Percentiles rank a stretch among this genome's conserved stretches.
Conservation (phyloP, 805 yeast genomes). For the Metschnikowia gruessii region DNA sequence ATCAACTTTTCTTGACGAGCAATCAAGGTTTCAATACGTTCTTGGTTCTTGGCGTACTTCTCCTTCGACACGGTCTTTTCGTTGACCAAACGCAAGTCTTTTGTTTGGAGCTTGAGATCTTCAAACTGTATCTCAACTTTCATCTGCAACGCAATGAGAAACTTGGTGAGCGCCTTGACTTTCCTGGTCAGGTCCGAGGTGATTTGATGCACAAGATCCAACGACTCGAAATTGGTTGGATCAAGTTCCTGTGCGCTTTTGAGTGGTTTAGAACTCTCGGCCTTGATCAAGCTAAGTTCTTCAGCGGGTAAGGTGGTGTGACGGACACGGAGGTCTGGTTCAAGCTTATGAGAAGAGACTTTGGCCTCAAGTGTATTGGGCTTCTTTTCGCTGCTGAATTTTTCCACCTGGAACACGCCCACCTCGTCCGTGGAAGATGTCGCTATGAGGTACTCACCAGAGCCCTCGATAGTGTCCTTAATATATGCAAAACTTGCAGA, state of each 20-base stretch:
- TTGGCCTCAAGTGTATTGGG: neutral
- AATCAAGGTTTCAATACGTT: constrained; percentile 16
- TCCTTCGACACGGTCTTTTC: constrained; percentile 6
- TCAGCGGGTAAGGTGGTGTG: constrained; percentile 16
- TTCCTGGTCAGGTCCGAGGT: constrained; percentile 8
- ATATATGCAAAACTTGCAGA: constrained; percentile 19
- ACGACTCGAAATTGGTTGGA: constrained; percentile 4
- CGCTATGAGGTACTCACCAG: constrained; percentile 29
- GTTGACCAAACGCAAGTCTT: constrained; percentile 9
- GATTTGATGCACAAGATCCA: constrained; percentile 7
- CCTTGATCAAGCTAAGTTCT: constrained; percentile 15
- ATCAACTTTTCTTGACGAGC: constrained; percentile 25
- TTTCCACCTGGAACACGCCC: constrained; percentile 17
- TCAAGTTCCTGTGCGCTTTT: constrained; percentile 6
- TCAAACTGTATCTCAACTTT: constrained; percentile 22
- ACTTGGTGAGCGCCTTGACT: constrained; percentile 14
- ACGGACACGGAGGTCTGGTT: neutral
- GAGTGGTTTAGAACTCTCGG: neutral
- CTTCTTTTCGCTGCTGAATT: neutral
- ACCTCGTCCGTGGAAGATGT: constrained; percentile 15
- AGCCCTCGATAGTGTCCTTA: constrained; percentile 26
- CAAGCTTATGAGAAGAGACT: neutral
- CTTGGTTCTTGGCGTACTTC: constrained; percentile 8
- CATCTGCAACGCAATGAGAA: constrained; percentile 12
- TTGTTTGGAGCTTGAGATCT: constrained; percentile 24